phyloP scores from a whole-genome alignment of 805 yeast genomes.

The Blastobotrys robertii region DNA sequence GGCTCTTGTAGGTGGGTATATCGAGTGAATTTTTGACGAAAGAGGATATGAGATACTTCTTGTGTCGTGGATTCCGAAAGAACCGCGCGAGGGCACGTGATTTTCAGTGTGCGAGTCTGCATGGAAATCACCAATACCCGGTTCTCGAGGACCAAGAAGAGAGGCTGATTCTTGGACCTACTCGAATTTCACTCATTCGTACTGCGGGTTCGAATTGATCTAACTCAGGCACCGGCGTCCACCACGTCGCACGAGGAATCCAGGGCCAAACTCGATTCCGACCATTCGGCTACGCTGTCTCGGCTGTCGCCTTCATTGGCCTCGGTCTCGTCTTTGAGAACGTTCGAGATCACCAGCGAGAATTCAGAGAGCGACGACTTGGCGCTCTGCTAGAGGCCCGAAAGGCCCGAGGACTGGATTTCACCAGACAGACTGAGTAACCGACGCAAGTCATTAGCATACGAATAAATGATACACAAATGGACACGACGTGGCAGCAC shows the following conservation, averaged over 20 bases:
- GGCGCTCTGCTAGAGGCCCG: constrained; percentile 20
- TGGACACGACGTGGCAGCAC: too few species aligned
- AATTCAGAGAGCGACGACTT: constrained; percentile 22
- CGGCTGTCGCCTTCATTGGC: constrained; percentile 26
- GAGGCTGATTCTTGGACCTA: too few species aligned
- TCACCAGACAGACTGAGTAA: constrained; percentile 13
- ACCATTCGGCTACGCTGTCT: constrained; percentile 24
- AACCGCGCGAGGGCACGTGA: too few species aligned
- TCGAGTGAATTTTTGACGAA: neutral
- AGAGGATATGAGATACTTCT: neutral
- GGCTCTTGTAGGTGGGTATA: constrained; percentile 9
- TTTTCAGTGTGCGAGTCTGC: too few species aligned
- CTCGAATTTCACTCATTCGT: constrained; percentile 3
- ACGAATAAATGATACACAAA: neutral
- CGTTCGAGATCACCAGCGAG: constrained; percentile 22
- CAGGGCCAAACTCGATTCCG: constrained; percentile 28
- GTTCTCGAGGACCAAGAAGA: too few species aligned
- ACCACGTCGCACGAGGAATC: constrained; percentile 26
- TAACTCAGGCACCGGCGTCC: constrained; percentile 15
- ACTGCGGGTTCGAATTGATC: neutral
- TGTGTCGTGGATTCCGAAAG: neutral
- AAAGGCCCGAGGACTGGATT: constrained; percentile 22
- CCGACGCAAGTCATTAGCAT: neutral
- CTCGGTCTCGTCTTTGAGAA: constrained; percentile 24
- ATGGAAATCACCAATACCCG: too few species aligned